These are phyloP conservation scores for Leccinum sublutescens DNA, from an alignment of 768 basidiomycete species.

Conservation along the genomic window DNA sequence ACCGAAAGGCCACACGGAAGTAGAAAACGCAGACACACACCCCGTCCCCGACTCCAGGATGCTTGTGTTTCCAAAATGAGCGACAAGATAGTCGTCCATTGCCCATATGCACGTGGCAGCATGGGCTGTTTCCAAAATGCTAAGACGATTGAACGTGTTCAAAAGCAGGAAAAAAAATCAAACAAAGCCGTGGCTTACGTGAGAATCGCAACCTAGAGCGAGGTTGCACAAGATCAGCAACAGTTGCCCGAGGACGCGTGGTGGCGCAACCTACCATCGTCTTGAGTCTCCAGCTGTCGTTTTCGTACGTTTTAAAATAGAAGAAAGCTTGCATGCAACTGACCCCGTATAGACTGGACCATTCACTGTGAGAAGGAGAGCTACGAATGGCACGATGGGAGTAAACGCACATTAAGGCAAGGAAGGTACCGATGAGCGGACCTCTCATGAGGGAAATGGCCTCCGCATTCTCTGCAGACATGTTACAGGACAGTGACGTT, in stretches of 20 bases:
- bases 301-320: slow-evolving; percentile 25
- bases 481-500: neutral
- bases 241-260: neutral
- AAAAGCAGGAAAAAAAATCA: neutral
- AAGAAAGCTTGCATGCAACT: slow-evolving; percentile 30
- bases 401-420: slow-evolving; percentile 14
- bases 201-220: slow-evolving; percentile 20
- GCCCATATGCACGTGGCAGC: slow-evolving; percentile 19
- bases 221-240: neutral
- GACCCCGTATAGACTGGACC: slow-evolving; percentile 25
- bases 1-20: slow-evolving; percentile 40
- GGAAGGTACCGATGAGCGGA: slow-evolving; percentile 26
- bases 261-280: slow-evolving; percentile 16
- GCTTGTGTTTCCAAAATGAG: slow-evolving; percentile 11
- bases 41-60: slow-evolving; percentile 15
- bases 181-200: slow-evolving; percentile 9
- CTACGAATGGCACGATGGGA: neutral
- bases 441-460: slow-evolving; percentile 22
- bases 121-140: slow-evolving; percentile 24
- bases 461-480: neutral
- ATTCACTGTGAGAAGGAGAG: neutral
- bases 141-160: neutral
- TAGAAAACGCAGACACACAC: slow-evolving; percentile 13
- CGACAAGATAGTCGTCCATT: slow-evolving; percentile 26
- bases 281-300: slow-evolving; percentile 21